Base-by-base conservation (phyloP, 2,329 filamentous ascomycete genomes). In the Fusarium acutatum region DNA sequence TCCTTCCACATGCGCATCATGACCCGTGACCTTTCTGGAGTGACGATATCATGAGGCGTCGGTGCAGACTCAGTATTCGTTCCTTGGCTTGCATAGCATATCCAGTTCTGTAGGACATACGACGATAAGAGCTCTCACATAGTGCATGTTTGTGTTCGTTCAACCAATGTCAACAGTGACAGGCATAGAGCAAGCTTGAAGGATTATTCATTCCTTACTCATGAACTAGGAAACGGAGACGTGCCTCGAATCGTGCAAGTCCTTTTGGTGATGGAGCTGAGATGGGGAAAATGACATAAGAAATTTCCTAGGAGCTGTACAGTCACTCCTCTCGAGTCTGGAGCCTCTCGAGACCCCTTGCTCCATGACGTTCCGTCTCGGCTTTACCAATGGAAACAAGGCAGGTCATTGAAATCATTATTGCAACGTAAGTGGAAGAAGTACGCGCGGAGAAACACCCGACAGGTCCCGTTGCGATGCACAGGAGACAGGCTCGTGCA, bases 341-440 rank as follows among this genome's bases (percentile, higher is more conserved):
- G 62, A 69, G 38, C 22, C 60, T 58, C 38, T 53, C 47, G 43
- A 49, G 63, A 20, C 53, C 50, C 49, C 40, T 59, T 62, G 54
- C 43, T 49, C 41, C 47, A 64, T 77, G 73, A 76, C 60, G 50
- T 74, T 57, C 63, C 46, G 24, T 40, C 57, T 62, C 64, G 67
- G 52, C 41, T 64, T 69, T 66, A 54, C 44, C 72, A 76, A 62
- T 40, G 44, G 71, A 71, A 69, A 53, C 57, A 67, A 57, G 52
- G 47, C 44, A 71, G 40, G 60, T 57, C 60, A 66, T 70, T 63
- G 53, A 56, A 43, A 49, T 50, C 20, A 56, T 56, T 54, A 41
- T 41, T 32, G 49, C 47, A 64, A 43, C 47, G 34, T 35, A 58
- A 58, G 60, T 66, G 63, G 62, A 44, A 56, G 28, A 46, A 38